phyloP scores from a whole-genome alignment of 768 basidiomycete species.

The Tephrocybe sp. region DNA sequence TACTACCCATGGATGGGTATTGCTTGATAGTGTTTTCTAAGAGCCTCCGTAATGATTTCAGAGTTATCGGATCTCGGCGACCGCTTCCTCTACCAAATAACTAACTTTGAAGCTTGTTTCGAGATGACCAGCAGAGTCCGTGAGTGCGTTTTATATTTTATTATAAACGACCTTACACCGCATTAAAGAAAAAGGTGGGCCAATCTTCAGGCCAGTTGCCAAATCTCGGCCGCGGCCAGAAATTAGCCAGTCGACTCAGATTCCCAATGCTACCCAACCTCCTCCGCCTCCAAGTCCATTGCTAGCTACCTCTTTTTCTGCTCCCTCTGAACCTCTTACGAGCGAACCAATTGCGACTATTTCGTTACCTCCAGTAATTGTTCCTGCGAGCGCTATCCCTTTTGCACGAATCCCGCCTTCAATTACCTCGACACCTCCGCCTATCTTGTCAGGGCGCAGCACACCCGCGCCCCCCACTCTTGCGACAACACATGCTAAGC shows the following conservation, averaged over 20 bases:
- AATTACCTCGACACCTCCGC: background rate
- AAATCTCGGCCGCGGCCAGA: constrained; percentile 49
- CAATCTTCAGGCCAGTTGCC: constrained; percentile 65
- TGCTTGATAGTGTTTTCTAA: constrained; percentile 17
- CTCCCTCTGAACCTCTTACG: background rate
- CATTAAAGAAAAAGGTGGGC: constrained; percentile 63
- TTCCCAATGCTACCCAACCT: background rate
- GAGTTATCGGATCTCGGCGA: constrained; percentile 11
- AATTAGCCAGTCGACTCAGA: constrained; percentile 28
- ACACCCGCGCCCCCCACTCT: constrained; percentile 14
- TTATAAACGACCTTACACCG: constrained; percentile 9
- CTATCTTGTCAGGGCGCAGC: constrained; percentile 6
- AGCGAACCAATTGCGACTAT: background rate
- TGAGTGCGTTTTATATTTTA: constrained; percentile 37
- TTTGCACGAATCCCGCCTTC: background rate
- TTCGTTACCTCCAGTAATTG: background rate
- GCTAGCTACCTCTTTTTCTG: background rate
- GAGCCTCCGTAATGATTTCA: constrained; percentile 2
- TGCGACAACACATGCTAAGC: constrained; percentile 1
- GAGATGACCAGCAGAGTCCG: constrained; percentile 58
- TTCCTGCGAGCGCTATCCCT: background rate
- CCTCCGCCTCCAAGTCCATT: background rate
- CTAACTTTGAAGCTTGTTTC: background rate
- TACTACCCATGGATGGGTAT: constrained; percentile 12
- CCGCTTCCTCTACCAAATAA: background rate